A percentile compares a stretch with the other conserved stretches of the same genome.
Conservation (phyloP, 306 rosid species). For the Pyrus betulifolia region DNA sequence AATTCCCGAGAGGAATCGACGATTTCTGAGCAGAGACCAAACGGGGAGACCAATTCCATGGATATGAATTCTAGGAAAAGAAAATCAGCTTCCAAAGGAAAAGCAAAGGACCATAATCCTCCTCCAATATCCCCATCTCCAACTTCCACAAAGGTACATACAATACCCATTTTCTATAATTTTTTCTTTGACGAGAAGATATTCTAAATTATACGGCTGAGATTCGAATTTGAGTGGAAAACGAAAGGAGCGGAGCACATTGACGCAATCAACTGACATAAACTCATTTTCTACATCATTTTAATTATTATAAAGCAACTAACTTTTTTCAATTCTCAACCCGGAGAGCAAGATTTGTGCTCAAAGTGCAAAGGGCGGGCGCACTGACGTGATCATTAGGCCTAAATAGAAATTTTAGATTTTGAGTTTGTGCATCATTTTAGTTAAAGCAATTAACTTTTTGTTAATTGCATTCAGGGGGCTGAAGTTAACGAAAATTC, state of each 20-base stretch:
- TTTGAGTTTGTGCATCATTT: not conserved
- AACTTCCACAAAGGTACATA: slow-evolving; percentile 32
- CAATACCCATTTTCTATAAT: not conserved
- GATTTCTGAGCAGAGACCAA: slow-evolving; percentile 52
- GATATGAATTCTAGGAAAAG: slow-evolving; percentile 63
- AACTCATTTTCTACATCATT: not conserved
- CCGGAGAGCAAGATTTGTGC: not conserved
- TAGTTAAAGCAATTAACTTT: not conserved
- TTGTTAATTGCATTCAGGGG: slow-evolving; percentile 16
- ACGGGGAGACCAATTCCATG: slow-evolving; percentile 25
- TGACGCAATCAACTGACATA: not conserved
- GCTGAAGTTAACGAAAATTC: slow-evolving; percentile 36
- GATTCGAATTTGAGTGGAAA: not conserved
- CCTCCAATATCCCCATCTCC: not conserved
- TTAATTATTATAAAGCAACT: not conserved
- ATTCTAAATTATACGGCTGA: too few species aligned
- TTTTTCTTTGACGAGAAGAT: not conserved
- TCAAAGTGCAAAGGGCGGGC: not conserved
- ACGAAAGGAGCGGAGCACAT: not conserved
- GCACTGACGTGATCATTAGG: not conserved
- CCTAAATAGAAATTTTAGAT: not conserved
- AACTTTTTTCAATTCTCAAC: not conserved
- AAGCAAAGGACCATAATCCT: slow-evolving; percentile 43
- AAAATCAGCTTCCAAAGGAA: slow-evolving; percentile 56
- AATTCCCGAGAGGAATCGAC: slow-evolving; percentile 69